A percentile compares a stretch with the other conserved stretches of the same genome.
phyloP scores from a whole-genome alignment of 73 alveolate genomes.

The Stentor coeruleus region DNA sequence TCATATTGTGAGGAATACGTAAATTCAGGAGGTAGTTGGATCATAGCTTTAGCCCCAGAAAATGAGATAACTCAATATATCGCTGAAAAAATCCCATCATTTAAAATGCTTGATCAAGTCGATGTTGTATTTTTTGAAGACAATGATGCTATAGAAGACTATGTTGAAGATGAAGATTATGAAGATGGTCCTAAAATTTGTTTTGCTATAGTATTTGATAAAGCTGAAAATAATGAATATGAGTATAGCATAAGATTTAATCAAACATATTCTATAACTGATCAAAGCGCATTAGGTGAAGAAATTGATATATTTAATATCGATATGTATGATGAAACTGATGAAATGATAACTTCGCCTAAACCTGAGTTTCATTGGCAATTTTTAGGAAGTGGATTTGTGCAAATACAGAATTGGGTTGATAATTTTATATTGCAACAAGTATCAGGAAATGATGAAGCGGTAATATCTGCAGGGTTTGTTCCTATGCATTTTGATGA shows the following conservation, averaged over 20 bases:
- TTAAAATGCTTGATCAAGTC: neutral
- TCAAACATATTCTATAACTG: neutral
- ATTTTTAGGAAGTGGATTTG: slow-evolving; percentile 8
- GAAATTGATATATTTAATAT: neutral
- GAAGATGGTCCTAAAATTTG: slow-evolving; percentile 21
- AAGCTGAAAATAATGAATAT: neutral
- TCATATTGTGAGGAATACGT: neutral
- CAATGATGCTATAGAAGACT: slow-evolving; percentile 25
- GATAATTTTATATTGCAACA: slow-evolving; percentile 13
- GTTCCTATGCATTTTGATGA: slow-evolving; percentile 31
- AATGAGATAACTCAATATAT: slow-evolving; percentile 5
- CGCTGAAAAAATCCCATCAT: too few relatives aligned
- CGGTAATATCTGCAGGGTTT: slow-evolving; percentile 18
- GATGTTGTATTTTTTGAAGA: neutral
- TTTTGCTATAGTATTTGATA: slow-evolving; percentile 16
- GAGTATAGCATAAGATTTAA: neutral
- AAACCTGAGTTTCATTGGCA: slow-evolving; percentile 8
- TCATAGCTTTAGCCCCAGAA: slow-evolving; percentile 8
- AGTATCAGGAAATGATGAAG: slow-evolving; percentile 24
- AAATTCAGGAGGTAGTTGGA: neutral
- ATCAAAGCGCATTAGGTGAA: neutral
- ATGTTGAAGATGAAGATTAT: neutral
- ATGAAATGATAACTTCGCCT: neutral
- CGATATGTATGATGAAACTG: neutral
- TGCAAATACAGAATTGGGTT: slow-evolving; percentile 13